These are phyloP conservation scores for Trypanosomatidae sp. DNA, from an alignment of 208 protist species.

Conservation along the genomic window DNA sequence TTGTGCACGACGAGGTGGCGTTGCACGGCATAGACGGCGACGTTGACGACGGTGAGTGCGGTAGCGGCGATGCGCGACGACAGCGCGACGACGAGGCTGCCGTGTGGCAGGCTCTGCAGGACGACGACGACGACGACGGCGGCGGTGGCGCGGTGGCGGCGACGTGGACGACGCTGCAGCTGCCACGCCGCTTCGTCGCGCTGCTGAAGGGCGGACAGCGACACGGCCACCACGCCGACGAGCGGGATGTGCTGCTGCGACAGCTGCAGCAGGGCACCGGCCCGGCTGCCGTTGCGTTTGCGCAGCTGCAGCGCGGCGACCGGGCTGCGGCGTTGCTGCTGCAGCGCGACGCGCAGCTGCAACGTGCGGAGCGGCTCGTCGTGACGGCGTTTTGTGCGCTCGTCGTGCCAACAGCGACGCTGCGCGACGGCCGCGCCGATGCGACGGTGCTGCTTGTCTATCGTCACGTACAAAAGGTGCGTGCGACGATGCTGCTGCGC, in stretches of 20 bases:
- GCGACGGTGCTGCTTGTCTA: slow-evolving; percentile 42
- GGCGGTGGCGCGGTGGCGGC: too few relatives aligned
- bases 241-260: slow-evolving; percentile 67
- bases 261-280: slow-evolving; percentile 78
- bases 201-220: slow-evolving; percentile 52
- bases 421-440: too few relatives aligned
- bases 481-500: slow-evolving; percentile 58
- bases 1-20: too few relatives aligned
- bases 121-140: neutral
- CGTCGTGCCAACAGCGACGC: slow-evolving; percentile 31
- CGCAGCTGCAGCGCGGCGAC: slow-evolving; percentile 58
- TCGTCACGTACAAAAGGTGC: slow-evolving; percentile 50
- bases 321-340: slow-evolving; percentile 48
- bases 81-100: slow-evolving; percentile 2
- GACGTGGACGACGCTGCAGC: neutral
- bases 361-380: slow-evolving; percentile 56
- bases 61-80: too few relatives aligned
- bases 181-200: slow-evolving; percentile 14
- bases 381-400: slow-evolving; percentile 78
- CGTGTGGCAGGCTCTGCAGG: neutral
- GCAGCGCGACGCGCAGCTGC: slow-evolving; percentile 52
- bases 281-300: slow-evolving; percentile 38
- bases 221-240: slow-evolving; percentile 34
- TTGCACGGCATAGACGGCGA: too few relatives aligned
- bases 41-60: too few relatives aligned